Base-by-base conservation (phyloP, 2,329 filamentous ascomycete genomes). In the Emmonsia crescens region DNA sequence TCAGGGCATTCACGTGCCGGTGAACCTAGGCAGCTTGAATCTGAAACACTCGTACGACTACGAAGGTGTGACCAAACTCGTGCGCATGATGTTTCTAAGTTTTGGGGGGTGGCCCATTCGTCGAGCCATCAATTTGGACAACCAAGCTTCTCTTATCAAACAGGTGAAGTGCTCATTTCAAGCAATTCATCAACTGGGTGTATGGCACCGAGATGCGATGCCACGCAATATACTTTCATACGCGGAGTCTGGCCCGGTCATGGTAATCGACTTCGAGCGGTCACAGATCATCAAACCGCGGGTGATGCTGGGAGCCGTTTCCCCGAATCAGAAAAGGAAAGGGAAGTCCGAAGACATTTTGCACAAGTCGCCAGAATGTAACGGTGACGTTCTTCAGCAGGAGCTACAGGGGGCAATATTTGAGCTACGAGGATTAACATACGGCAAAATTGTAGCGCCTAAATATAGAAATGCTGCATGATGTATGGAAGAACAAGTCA, bases 1-100 rank as follows among this genome's bases (percentile, higher is more conserved):
- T 6, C 66, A 68, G 51, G 67, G 65, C 24, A 42, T 60, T 16
- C 49, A 57, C 16, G 56, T 64, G 10, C 67, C 66, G 24, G 61
- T 68, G 31, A 66, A 57, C 36, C 60, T 68, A 3, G 67, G 66
- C 24, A 59, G 4, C 33, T 63, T 67, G 36, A 62, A 64, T 36
- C 36, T 64, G 33, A 33, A 51, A 24, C 16, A 33, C 31, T 29
- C 52, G 36, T 64, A 64, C 57, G 44, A 61, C 9, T 59, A 64
- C 36, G 61, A 61, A 2, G 55, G 33, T n/a, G 61, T 58, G 19
- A 10, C 31, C 5, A n/a, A n/a, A n/a, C 59, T 61, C n/a, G 36
- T 56, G 19, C 59, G 60, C 44, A 64, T 64, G 61, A 51, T 63
- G 12, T 61, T 64, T 44, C 60, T 64, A 60, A 58, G 48, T 19